Evolutionary conservation across 306 rosid genomes (phyloP), one percentile per base, ranked within the genome.

Genomic region (Castanospermum australe): DNA sequence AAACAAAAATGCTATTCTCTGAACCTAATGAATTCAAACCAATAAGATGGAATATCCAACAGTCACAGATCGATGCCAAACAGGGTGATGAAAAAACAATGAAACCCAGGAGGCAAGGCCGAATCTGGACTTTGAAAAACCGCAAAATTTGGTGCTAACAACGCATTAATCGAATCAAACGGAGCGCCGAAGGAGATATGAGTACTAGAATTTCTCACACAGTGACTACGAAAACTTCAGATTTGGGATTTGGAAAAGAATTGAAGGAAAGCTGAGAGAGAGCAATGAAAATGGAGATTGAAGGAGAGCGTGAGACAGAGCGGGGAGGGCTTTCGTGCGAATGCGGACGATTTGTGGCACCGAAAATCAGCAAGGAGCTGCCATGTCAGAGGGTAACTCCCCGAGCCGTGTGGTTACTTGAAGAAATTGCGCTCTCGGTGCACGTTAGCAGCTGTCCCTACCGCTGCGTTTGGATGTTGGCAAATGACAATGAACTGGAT

Each of bases 331-430:
- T 8, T 17, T 6, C 7, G 47, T 10, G 69, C 38, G 44, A 39
- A 41, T 20, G 67, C 12, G 41, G 10, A 55, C 66, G 36, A 71
- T 21, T 73, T 73, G 6, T 55, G 77, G 67, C 54, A 73, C 21
- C 54, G 38, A 39, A 52, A 14, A 17, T 21, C 38, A 39, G 69
- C 63, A 33, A 52, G 35, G 1, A 24, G 75, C 21, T 25, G 75
- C 44, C 84, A 65, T 63, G 60, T 66, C 57, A 47, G 66, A 6
- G 51, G 32, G 67, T 66, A 87, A 83, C 65, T 71, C 78, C 33
- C 69, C 70, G 55, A 68, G 11, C 60, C 9, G 18, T 32, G 21
- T 8, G 57, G 57, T 28, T n/a, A 69, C n/a, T n/a, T n/a, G n/a
- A n/a, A n/a, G n/a, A n/a, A n/a, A 28, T 13, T 48, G 0, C 60